phyloP scores from a whole-genome alignment of 805 yeast genomes.

The Hanseniaspora opuntiae region DNA sequence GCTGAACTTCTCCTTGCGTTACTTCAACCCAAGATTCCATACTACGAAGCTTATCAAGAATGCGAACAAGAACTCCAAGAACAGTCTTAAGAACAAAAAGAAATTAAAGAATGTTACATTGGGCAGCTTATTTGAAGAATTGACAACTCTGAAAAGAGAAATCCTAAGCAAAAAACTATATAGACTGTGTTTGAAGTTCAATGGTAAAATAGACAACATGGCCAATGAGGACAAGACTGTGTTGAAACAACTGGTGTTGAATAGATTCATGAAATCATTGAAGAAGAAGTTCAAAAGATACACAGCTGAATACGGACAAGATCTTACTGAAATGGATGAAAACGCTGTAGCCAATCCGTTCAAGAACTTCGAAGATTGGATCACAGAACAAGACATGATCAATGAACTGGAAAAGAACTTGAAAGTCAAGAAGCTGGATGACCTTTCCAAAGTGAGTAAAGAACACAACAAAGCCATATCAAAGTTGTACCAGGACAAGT shows the following conservation, averaged over 20 bases:
- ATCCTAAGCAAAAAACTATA: conserved; percentile 22
- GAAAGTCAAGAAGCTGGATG: conserved; percentile 26
- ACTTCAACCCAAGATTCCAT: conserved; percentile 23
- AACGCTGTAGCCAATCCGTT: conserved; percentile 9
- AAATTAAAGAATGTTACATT: conserved; percentile 14
- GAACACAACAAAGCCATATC: conserved; percentile 15
- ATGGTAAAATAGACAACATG: conserved; percentile 5
- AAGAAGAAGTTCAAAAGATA: conserved; percentile 9
- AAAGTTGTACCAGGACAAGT: conserved; percentile 34
- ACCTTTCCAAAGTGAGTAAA: conserved; percentile 19
- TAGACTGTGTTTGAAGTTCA: conserved; percentile 11
- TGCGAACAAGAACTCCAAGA: conserved; percentile 21
- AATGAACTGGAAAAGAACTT: conserved; percentile 22
- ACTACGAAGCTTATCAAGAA: conserved; percentile 17
- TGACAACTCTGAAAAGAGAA: conserved; percentile 17
- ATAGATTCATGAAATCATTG: conserved; percentile 1
- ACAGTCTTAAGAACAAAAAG: conserved; percentile 19
- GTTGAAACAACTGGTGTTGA: conserved; percentile 2
- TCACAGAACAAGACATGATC: neutral
- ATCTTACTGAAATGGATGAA: conserved; percentile 11
- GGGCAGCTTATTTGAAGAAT: conserved; percentile 15
- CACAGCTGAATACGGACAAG: conserved; percentile 3
- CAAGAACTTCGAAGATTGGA: conserved; percentile 9
- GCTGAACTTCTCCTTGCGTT: conserved; percentile 19
- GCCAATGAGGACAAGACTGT: neutral